These are phyloP conservation scores for Lentinula guzmanii DNA, from an alignment of 768 basidiomycete genomes.

Conservation along the genomic window DNA sequence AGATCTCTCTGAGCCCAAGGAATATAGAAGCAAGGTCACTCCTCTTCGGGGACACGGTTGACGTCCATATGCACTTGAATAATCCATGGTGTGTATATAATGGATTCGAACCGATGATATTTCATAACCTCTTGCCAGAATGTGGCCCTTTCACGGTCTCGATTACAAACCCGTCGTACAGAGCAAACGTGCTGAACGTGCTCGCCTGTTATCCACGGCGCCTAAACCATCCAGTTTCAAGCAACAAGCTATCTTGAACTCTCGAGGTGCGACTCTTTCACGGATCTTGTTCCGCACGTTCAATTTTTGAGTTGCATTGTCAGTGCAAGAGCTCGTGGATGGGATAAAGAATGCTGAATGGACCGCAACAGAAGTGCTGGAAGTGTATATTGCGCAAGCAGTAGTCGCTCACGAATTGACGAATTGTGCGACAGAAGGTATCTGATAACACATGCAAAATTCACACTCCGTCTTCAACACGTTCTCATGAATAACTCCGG, in stretches of 20 bases:
- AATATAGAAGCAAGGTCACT: background rate
- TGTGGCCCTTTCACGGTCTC: background rate
- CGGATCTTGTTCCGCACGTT: background rate
- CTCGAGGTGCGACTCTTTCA: background rate
- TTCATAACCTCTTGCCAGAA: background rate
- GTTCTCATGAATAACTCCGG: background rate
- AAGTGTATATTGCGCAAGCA: constrained; percentile 38
- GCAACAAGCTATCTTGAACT: background rate
- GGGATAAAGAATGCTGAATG: constrained; percentile 31
- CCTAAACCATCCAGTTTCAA: background rate
- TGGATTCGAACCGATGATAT: background rate
- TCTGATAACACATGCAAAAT: constrained; percentile 5
- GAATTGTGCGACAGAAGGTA: constrained; percentile 81
- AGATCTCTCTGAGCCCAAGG: background rate
- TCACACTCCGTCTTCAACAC: background rate
- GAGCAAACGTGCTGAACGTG: background rate
- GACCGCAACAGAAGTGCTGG: constrained; percentile 39
- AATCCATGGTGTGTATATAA: too few relatives aligned
- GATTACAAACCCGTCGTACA: background rate
- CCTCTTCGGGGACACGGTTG: background rate
- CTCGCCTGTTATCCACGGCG: background rate
- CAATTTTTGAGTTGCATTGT: background rate
- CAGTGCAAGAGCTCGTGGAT: constrained; percentile 37
- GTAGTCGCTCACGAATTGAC: constrained; percentile 53
- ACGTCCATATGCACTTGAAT: too few relatives aligned